Conservation (phyloP, 352 stramenopile genomes). For the Phytophthora quininea region DNA sequence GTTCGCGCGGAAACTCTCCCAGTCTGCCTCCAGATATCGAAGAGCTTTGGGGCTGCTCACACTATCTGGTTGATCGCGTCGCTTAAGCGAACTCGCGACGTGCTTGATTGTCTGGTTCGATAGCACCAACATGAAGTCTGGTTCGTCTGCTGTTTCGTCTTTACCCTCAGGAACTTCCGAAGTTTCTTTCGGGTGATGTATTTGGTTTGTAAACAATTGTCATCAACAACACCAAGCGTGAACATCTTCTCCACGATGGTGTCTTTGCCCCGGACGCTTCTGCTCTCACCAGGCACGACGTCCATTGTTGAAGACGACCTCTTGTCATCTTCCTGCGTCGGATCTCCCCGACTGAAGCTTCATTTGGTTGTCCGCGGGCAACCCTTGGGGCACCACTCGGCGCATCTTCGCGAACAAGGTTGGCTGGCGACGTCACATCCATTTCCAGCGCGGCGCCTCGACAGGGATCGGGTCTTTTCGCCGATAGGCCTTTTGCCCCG, state of each 20-base stretch:
- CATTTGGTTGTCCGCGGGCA: neutral
- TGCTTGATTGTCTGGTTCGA: slow-evolving; percentile 10
- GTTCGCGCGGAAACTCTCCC: slow-evolving; percentile 1
- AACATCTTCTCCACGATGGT: slow-evolving; percentile 13
- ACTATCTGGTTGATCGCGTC: slow-evolving; percentile 2
- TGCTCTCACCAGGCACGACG: neutral
- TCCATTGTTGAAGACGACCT: neutral
- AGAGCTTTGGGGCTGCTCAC: slow-evolving; percentile 4
- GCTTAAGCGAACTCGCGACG: neutral
- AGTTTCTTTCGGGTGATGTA: too few species aligned
- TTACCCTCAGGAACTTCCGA: slow-evolving; percentile 5
- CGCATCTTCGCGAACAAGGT: neutral
- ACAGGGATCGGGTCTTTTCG: slow-evolving; percentile 1
- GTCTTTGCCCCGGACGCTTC: neutral
- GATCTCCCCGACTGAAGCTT: neutral
- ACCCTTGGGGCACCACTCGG: slow-evolving; percentile 5
- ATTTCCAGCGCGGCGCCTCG: slow-evolving; percentile 2
- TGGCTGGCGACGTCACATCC: neutral
- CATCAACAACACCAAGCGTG: too few species aligned
- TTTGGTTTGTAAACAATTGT: too few species aligned
- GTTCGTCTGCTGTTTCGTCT: slow-evolving; percentile 1
- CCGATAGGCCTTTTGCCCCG: neutral
- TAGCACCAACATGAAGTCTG: slow-evolving; percentile 10
- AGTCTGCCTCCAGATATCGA: slow-evolving; percentile 10
- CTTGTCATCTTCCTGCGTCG: neutral